Base-by-base conservation (phyloP, 768 basidiomycete genomes). In the Lyophyllum semitale region DNA sequence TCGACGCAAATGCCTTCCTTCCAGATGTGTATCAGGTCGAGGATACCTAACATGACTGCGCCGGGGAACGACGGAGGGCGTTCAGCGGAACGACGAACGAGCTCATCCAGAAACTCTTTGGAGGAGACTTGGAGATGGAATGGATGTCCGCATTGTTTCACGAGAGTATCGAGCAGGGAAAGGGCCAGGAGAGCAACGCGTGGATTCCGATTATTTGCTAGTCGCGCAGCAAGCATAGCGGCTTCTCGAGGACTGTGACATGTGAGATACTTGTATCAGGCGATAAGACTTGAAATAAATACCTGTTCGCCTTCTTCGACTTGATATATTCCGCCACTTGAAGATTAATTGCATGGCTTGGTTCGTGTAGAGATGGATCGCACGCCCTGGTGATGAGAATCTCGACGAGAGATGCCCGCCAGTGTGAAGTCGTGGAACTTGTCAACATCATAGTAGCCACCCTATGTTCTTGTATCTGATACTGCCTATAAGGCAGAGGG, bases 71-170 rank as follows among this genome's bases (percentile, higher is more conserved):
- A 90, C 0, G 97, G 96, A 2, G 97, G 97, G 42, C 96, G 85
- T 73, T 99, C 97, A 6, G 97, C 96, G 70, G 98, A 98, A 62
- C 95, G 85, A 45, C 96, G 87, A 23, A 99, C 97, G 68, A 99
- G 88, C 68, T 98, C 97, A 73, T 99, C 98, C 17, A 98, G 79
- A 68, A 98, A 99, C 66, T 98, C 97, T 67, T 99, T 98, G 38
- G 96, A 98, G 17, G 90, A 80, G 63, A 98, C 91, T 71, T 99
- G 97, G 22, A 99, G 87, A 68, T 98, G 97, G 55, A 99, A 90
- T 0, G 96, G 88, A 73, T 99, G 98, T 70, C 97, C 97, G 68
- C 96, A 98, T 37, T 91, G 88, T 68, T 95, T 91, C 42, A 98
- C 89, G 47, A 99, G 87, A 13, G 91, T 94, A 70, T 95, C 91